Evolutionary conservation across 176 grass and related monocot genomes (phyloP), one percentile per base, ranked within the genome.

Genomic region (Carex scoparia): DNA sequence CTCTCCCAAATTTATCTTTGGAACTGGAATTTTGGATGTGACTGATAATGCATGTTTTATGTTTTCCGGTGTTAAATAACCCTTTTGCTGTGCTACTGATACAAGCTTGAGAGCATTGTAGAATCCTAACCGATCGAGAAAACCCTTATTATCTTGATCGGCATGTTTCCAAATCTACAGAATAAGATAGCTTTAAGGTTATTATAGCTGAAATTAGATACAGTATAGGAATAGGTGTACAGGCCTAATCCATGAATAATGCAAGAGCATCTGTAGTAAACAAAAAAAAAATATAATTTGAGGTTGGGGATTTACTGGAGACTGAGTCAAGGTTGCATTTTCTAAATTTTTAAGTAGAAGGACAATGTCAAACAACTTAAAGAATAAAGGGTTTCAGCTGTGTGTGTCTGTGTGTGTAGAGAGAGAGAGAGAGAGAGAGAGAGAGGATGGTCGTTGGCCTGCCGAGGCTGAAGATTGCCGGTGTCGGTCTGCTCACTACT

Each of bases 61-160:
- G 18, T 40, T 53, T 51, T 66, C 57, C 7, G 72, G 72, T 27
- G 53, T 86, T 57, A 86, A 65, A n/a, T 30, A 16, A 51, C 32
- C 49, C 2, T 19, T 71, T 32, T 7, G 56, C 56, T 86, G 84
- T 49, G 84, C 84, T 18, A 86, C 35, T 28, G 84, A 75, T 55
- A 79, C 60, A 16, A 86, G 72, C 48, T 79, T 86, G 28, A 86
- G 70, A 35, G 72, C 72, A 33, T 86, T 79, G 59, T 86, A 86
- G 35, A 86, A 86, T 66, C 60, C 70, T 62, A 51, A 35, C 0
- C 58, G 59, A 55, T 79, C 84, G 5, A 86, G 70, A 66, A 65
- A 86, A 11, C 72, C 84, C 46, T 13, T 86, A 4, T 64, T 19
- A 32, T 79, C 46, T 35, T 37, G 58, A 79, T 86, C 84, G 31